Conservation (phyloP, 2,329 filamentous ascomycete species). For the Alternaria burnsii region DNA sequence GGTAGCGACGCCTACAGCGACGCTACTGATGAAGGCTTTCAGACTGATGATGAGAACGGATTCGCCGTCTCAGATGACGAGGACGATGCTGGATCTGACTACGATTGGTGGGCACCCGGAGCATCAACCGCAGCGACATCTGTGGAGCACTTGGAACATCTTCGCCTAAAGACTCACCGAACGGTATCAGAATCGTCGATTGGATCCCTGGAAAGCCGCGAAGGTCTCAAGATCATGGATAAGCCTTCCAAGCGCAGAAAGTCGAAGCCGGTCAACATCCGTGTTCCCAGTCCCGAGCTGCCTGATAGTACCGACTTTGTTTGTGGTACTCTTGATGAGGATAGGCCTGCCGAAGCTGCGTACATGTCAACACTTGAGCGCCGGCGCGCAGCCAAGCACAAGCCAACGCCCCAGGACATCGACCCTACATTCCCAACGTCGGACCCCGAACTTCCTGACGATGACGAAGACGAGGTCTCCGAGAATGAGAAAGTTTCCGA, state of each 20-base stretch:
- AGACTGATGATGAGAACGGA: conserved; percentile 80
- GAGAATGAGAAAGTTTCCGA: conserved; percentile 53
- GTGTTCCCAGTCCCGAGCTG: conserved; percentile 76
- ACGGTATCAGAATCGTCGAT: conserved; percentile 63
- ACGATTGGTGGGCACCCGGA: conserved; percentile 69
- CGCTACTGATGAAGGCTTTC: conserved; percentile 72
- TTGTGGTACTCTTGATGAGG: conserved; percentile 96
- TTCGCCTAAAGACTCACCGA: conserved; percentile 57
- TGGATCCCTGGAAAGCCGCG: conserved; percentile 57
- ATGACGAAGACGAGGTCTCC: conserved; percentile 66
- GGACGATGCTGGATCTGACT: conserved; percentile 70
- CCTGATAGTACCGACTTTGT: conserved; percentile 99
- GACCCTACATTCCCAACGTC: conserved; percentile 97
- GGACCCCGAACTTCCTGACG: conserved; percentile 81
- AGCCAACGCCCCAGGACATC: conserved; percentile 83
- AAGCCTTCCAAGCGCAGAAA: conserved; percentile 51
- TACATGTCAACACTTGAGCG: conserved; percentile 87
- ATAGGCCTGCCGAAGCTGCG: conserved; percentile 90
- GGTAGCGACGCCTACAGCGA: conserved; percentile 47
- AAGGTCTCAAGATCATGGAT: conserved; percentile 39
- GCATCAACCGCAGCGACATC: conserved; percentile 63
- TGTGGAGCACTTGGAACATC: conserved; percentile 56
- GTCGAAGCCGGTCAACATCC: conserved; percentile 65
- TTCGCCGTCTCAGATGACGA: conserved; percentile 76
- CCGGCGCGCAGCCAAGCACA: conserved; percentile 81